Conservation (phyloP, 2,329 filamentous ascomycete species). For the Emmonsia crescens region DNA sequence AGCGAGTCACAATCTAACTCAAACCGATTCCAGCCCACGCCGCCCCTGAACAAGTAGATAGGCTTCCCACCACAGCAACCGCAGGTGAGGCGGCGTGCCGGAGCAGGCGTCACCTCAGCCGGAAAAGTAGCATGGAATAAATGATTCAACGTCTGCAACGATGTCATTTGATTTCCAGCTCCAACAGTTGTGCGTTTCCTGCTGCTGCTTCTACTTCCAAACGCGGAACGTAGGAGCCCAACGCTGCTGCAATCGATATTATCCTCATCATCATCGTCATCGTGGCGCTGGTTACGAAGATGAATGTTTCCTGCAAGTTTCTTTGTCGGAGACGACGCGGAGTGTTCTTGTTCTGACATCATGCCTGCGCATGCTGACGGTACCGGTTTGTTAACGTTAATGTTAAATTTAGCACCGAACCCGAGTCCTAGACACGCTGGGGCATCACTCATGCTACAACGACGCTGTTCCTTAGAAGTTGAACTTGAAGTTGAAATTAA, state of each 20-base stretch:
- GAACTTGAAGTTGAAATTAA: neutral
- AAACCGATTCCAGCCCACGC: constrained; percentile 22
- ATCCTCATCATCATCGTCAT: neutral
- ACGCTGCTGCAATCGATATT: neutral
- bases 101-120: neutral
- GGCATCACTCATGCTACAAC: constrained; percentile 21
- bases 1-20: constrained; percentile 18
- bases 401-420: neutral
- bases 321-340: neutral
- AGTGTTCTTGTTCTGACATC: neutral
- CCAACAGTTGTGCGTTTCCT: neutral
- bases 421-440: constrained; percentile 9
- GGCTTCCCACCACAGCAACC: constrained; percentile 1
- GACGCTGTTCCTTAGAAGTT: constrained; percentile 12
- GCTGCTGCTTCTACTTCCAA: constrained; percentile 3
- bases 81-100: neutral
- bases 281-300: neutral
- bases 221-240: constrained; percentile 8
- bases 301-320: neutral
- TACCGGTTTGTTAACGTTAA: neutral
- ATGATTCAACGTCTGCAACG: neutral
- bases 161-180: neutral
- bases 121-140: neutral
- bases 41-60: constrained; percentile 20
- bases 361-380: neutral